Evolutionary conservation across 2,329 filamentous ascomycete species (phyloP).

Genomic region (Penicillium brevicompactum): DNA sequence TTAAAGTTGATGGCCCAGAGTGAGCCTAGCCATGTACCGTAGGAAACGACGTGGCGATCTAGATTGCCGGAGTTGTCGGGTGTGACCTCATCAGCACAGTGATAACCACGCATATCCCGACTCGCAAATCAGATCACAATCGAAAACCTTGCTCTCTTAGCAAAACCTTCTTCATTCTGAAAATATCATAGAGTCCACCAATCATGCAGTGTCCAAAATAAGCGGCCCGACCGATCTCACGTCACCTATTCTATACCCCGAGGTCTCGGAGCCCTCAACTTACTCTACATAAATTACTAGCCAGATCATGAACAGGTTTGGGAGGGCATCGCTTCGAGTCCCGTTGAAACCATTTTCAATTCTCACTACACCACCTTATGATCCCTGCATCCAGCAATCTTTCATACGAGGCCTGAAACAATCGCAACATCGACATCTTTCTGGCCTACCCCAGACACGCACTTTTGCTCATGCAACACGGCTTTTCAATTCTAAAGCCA

Average conservation of each 20-base stretch:
- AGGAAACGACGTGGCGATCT: too few relatives aligned
- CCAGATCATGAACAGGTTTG: not conserved
- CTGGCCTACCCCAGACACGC: not conserved
- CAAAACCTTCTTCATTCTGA: not conserved
- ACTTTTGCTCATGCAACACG: not conserved
- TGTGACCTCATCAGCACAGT: conserved; percentile 12
- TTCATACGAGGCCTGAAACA: not conserved
- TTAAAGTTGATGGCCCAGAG: not conserved
- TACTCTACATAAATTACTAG: not conserved
- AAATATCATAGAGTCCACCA: not conserved
- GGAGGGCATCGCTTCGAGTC: not conserved
- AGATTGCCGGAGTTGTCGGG: not conserved
- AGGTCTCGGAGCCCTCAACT: not conserved
- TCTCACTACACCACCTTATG: not conserved
- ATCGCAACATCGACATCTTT: not conserved
- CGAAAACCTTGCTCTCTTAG: not conserved
- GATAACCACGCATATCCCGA: not conserved
- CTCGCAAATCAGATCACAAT: not conserved
- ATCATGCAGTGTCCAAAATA: not conserved
- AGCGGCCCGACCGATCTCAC: not conserved
- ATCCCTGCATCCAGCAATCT: not conserved
- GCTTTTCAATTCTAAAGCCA: not conserved
- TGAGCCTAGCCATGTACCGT: not conserved
- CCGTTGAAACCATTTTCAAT: not conserved
- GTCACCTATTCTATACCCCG: not conserved